phyloP scores from a whole-genome alignment of 1,284 basidiomycete species.

The Pseudozyma pruni region DNA sequence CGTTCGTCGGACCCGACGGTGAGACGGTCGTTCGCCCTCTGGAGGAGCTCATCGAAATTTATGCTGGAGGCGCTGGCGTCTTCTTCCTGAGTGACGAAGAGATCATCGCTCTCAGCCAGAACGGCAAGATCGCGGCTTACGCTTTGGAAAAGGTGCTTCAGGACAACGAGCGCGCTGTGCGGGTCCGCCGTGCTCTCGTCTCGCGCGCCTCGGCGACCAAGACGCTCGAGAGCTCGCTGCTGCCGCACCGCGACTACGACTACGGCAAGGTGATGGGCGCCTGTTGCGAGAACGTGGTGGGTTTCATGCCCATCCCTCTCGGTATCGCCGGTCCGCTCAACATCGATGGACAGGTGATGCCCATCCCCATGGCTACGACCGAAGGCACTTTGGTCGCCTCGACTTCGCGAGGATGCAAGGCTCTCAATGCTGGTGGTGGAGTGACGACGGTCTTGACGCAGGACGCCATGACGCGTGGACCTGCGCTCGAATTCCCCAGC shows the following conservation, averaged over 20 bases:
- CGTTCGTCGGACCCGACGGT: constrained; percentile 46
- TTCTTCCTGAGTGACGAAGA: constrained; percentile 87
- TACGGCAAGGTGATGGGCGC: constrained; percentile 94
- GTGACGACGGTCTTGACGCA: constrained; percentile 91
- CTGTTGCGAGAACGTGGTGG: constrained; percentile 99
- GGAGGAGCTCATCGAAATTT: constrained; percentile 86
- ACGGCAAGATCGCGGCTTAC: constrained; percentile 92
- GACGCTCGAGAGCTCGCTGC: constrained; percentile 83
- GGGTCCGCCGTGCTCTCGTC: constrained; percentile 86
- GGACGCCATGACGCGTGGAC: constrained; percentile 98
- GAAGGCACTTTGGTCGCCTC: constrained; percentile 98
- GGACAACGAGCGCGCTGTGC: constrained; percentile 86
- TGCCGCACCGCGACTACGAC: constrained; percentile 89
- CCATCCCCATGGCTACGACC: constrained; percentile 98
- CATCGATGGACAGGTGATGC: constrained; percentile 85
- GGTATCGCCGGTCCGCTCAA: constrained; percentile 96
- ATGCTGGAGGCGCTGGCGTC: constrained; percentile 77
- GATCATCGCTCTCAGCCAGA: constrained; percentile 86
- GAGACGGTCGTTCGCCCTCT: constrained; percentile 69
- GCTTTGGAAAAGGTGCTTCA: constrained; percentile 92
- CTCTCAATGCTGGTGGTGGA: constrained; percentile 93
- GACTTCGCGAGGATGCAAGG: constrained; percentile 96
- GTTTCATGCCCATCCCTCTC: constrained; percentile 94
- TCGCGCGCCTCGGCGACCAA: constrained; percentile 87
- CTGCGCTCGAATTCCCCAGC: constrained; percentile 93